phyloP scores from a whole-genome alignment of 495 filamentous ascomycete species.

The Neurospora sp. region DNA sequence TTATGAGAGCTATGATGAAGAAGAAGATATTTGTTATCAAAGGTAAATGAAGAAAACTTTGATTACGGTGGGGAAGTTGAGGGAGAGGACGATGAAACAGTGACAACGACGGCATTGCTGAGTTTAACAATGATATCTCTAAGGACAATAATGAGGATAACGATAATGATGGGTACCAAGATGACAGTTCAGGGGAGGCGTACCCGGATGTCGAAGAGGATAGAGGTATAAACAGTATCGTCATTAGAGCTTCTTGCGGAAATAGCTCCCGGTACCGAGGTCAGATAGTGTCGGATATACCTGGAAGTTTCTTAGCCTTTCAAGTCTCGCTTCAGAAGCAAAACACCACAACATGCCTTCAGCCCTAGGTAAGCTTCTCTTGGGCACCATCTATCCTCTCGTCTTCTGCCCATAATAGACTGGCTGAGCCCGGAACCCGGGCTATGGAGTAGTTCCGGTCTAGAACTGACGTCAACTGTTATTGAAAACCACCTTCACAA shows the following conservation, averaged over 20 bases:
- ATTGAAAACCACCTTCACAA: not conserved
- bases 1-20: not conserved
- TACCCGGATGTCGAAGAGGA: not conserved
- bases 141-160: not conserved
- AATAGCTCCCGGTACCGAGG: not conserved
- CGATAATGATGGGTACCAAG: not conserved
- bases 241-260: not conserved
- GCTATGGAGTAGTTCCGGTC: not conserved
- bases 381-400: not conserved
- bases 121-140: not conserved
- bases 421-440: not conserved
- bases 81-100: not conserved
- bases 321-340: not conserved
- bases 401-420: not conserved
- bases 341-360: not conserved
- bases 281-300: not conserved
- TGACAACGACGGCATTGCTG: not conserved
- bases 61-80: not conserved
- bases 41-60: not conserved
- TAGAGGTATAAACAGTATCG: not conserved
- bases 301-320: not conserved
- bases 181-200: not conserved
- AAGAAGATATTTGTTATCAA: not conserved
- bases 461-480: not conserved
- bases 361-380: not conserved